Conservation (phyloP, 129 eudicot species). For the Lonicera japonica region DNA sequence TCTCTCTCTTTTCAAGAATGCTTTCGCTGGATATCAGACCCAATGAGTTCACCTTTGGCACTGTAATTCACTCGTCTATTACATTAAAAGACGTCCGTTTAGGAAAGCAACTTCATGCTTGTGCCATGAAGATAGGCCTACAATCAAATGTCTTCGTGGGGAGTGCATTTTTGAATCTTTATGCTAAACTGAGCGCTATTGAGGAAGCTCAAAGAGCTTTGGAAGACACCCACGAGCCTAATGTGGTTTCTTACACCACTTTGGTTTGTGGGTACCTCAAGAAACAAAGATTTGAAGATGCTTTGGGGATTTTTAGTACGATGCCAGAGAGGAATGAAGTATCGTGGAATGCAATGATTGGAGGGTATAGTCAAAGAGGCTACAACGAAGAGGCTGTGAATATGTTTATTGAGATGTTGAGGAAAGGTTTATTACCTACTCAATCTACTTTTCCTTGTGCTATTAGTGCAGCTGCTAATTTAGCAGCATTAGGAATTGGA, state of each 20-base stretch:
- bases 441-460: slow-evolving; percentile 53
- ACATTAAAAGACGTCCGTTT: slow-evolving; percentile 31
- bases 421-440: slow-evolving; percentile 47
- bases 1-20: slow-evolving; percentile 40
- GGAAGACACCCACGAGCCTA: slow-evolving; percentile 45
- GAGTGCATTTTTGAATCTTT: slow-evolving; percentile 46
- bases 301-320: slow-evolving; percentile 30
- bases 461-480: slow-evolving; percentile 53
- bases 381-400: slow-evolving; percentile 64
- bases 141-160: slow-evolving; percentile 53
- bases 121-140: slow-evolving; percentile 34
- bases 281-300: slow-evolving; percentile 45
- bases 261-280: slow-evolving; percentile 55
- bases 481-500: slow-evolving; percentile 61
- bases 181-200: slow-evolving; percentile 38
- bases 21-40: slow-evolving; percentile 43
- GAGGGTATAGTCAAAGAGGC: slow-evolving; percentile 67
- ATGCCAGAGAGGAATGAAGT: slow-evolving; percentile 71
- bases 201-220: slow-evolving; percentile 57
- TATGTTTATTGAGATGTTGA: slow-evolving; percentile 57
- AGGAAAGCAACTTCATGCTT: slow-evolving; percentile 57
- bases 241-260: slow-evolving; percentile 70
- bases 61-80: slow-evolving; percentile 41
- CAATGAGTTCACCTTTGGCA: slow-evolving; percentile 61
- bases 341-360: slow-evolving; percentile 72